These are phyloP conservation scores for Cryptosporidium parvum DNA, from an alignment of 169 alveolate species.

Conservation along the genomic window DNA sequence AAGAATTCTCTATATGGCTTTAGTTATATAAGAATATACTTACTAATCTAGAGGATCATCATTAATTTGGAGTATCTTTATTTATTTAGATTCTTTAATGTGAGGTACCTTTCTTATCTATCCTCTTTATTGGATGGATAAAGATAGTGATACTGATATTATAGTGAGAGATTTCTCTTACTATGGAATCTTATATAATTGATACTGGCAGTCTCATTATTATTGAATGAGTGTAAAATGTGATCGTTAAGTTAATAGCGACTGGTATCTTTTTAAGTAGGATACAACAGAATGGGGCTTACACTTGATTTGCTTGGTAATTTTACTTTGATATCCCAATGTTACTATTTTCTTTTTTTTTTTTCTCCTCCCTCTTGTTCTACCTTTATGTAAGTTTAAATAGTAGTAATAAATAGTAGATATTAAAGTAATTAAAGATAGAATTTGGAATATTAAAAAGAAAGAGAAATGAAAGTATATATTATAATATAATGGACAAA, in stretches of 20 bases:
- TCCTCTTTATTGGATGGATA: background rate
- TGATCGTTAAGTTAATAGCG: constrained; percentile 73
- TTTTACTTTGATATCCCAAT: background rate
- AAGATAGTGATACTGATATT: constrained; percentile 16
- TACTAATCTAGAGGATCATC: constrained; percentile 63
- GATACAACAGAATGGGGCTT: constrained; percentile 78
- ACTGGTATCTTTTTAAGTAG: constrained; percentile 47
- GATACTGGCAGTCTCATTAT: constrained; percentile 59
- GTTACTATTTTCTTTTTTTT: background rate
- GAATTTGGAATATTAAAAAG: too few species aligned
- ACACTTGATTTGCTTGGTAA: constrained; percentile 74
- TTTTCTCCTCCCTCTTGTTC: too few species aligned
- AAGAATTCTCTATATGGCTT: background rate
- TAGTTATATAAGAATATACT: background rate
- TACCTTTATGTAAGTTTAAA: too few species aligned
- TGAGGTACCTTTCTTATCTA: constrained; percentile 9
- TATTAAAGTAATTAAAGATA: too few species aligned
- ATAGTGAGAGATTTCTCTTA: background rate
- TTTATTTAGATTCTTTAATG: background rate
- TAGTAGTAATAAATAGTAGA: too few species aligned
- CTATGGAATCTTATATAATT: background rate
- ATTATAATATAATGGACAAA: too few species aligned
- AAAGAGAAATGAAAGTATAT: too few species aligned
- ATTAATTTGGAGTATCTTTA: constrained; percentile 59
- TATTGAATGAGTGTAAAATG: constrained; percentile 34